Conservation (phyloP, 73 alveolate species). For the Paramecium octaurelia region DNA sequence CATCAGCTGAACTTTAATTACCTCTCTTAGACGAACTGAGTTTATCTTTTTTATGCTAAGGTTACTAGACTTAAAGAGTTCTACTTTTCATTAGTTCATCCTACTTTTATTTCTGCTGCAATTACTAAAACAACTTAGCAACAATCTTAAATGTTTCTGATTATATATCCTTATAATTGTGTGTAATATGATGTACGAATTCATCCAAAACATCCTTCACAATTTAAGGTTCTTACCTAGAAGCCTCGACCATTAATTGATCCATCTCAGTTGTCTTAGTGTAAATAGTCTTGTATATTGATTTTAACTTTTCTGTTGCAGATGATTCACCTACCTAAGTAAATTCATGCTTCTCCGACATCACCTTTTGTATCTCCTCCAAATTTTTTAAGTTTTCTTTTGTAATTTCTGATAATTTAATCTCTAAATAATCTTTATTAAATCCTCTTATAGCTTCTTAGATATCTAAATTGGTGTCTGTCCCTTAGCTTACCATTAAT, state of each 20-base stretch:
- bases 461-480: conserved; percentile 21
- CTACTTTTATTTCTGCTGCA: neutral
- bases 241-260: neutral
- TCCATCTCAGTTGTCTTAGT: neutral
- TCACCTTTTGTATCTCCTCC: neutral
- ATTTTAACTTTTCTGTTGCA: conserved; percentile 1
- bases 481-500: neutral
- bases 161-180: neutral
- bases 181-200: neutral
- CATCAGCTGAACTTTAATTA: neutral
- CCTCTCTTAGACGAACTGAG: neutral
- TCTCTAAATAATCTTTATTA: neutral
- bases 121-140: neutral
- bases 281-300: neutral
- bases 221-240: neutral
- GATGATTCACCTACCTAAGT: neutral
- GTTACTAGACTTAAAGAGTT: neutral
- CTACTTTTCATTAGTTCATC: neutral
- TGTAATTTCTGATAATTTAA: neutral
- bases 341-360: neutral
- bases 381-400: neutral
- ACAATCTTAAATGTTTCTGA: conserved; percentile 15
- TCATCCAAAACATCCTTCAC: neutral
- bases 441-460: conserved; percentile 11
- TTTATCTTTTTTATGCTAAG: neutral